Evolutionary conservation across 148 eudicot species (phyloP).

Genomic region (Rhododendron ferrugineum): DNA sequence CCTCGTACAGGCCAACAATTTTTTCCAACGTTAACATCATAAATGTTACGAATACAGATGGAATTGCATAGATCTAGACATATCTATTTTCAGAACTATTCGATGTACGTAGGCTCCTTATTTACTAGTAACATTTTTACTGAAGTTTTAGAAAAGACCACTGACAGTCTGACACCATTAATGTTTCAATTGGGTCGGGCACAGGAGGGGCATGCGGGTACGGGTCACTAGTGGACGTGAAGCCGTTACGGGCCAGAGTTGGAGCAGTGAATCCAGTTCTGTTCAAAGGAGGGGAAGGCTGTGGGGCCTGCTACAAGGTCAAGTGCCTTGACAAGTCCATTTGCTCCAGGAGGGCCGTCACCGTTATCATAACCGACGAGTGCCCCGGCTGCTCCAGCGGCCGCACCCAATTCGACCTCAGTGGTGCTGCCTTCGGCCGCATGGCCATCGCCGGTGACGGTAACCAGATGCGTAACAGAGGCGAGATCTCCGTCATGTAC

Average conservation of each 20-base stretch:
- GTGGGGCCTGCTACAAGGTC: slow-evolving; percentile 95
- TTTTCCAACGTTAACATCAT: neutral
- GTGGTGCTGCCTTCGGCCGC: slow-evolving; percentile 88
- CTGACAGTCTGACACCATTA: neutral
- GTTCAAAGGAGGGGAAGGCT: slow-evolving; percentile 88
- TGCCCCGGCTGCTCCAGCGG: slow-evolving; percentile 80
- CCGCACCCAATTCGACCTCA: slow-evolving; percentile 73
- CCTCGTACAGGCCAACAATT: neutral
- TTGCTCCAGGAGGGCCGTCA: slow-evolving; percentile 77
- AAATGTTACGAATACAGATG: neutral
- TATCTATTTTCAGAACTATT: too few relatives aligned
- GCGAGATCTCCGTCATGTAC: slow-evolving; percentile 49
- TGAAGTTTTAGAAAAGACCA: neutral
- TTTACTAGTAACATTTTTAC: neutral
- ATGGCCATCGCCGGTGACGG: slow-evolving; percentile 63
- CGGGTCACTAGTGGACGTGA: slow-evolving; percentile 89
- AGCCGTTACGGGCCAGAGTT: slow-evolving; percentile 75
- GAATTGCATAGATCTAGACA: neutral
- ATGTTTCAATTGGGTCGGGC: neutral
- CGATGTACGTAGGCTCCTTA: too few relatives aligned
- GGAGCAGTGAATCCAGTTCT: slow-evolving; percentile 80
- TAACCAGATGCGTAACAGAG: slow-evolving; percentile 64
- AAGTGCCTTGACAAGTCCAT: slow-evolving; percentile 69
- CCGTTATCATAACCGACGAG: slow-evolving; percentile 85
- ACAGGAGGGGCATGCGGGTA: slow-evolving; percentile 99